Percentiles rank a stretch among this genome's conserved stretches.
Conservation (phyloP, 768 basidiomycete species). For the Leucosporidium creatinivorum region DNA sequence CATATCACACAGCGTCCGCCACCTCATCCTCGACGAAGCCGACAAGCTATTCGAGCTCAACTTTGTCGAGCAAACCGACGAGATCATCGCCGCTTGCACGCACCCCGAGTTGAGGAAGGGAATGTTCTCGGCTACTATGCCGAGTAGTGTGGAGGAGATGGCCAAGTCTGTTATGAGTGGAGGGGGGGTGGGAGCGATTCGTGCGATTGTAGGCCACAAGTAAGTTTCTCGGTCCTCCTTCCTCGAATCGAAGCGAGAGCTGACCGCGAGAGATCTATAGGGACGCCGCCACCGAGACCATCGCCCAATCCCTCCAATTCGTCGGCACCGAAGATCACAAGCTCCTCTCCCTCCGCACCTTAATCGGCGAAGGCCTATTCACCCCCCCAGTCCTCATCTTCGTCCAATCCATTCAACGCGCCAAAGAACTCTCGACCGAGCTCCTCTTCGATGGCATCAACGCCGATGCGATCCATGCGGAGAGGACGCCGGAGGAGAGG, state of each 20-base stretch:
- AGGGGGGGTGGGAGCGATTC: conserved; percentile 57
- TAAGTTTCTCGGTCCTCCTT: conserved; percentile 44
- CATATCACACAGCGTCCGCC: conserved; percentile 2
- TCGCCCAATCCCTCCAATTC: conserved; percentile 78
- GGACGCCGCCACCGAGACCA: conserved; percentile 88
- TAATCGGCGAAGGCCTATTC: conserved; percentile 61
- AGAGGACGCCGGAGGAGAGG: conserved; percentile 76
- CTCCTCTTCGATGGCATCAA: conserved; percentile 68
- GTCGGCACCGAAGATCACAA: conserved; percentile 93
- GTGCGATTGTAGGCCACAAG: conserved; percentile 96
- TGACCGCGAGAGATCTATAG: too few species aligned
- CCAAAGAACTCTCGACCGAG: conserved; percentile 63
- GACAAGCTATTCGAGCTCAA: conserved; percentile 67
- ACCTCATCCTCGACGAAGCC: conserved; percentile 37
- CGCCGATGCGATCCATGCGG: conserved; percentile 85
- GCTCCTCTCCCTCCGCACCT: conserved; percentile 72
- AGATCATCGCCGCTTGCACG: conserved; percentile 71
- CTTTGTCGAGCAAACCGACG: conserved; percentile 80
- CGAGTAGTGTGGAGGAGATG: conserved; percentile 74
- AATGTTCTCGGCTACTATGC: conserved; percentile 90
- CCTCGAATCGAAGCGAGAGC: too few species aligned
- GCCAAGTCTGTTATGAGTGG: conserved; percentile 69
- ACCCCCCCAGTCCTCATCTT: conserved; percentile 88
- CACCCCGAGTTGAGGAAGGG: conserved; percentile 60
- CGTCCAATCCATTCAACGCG: conserved; percentile 66